Conservation (phyloP, 805 yeast species). For the Candida maris region DNA sequence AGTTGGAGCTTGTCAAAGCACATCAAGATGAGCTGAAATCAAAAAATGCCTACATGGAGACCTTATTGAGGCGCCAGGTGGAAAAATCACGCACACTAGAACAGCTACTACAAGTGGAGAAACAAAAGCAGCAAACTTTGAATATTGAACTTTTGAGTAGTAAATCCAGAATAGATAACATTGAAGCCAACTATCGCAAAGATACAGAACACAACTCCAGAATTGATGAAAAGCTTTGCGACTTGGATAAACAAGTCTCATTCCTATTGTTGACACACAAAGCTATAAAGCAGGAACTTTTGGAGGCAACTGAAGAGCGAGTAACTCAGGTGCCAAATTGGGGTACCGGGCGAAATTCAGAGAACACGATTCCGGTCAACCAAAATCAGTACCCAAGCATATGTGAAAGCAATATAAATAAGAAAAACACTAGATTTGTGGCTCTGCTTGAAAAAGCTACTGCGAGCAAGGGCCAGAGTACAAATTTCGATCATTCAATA, state of each 20-base stretch:
- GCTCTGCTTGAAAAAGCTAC: background rate
- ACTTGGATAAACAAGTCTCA: background rate
- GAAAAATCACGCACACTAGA: background rate
- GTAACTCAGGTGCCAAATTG: background rate
- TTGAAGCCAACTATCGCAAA: background rate
- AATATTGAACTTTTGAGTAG: background rate
- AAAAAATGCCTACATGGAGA: background rate
- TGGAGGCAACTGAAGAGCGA: background rate
- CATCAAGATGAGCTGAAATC: conserved; percentile 1
- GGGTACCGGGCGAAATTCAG: background rate
- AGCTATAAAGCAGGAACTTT: background rate
- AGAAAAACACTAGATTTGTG: background rate
- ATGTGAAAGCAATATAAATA: background rate
- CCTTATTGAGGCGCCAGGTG: background rate
- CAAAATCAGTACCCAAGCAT: background rate
- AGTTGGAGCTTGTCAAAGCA: background rate
- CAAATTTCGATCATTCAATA: background rate
- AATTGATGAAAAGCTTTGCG: background rate
- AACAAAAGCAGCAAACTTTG: conserved; percentile 1
- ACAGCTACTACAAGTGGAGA: background rate
- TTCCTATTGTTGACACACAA: background rate
- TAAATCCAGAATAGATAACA: background rate
- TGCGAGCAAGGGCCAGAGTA: background rate
- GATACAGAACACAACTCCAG: no score
- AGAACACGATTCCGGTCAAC: background rate